A percentile compares a stretch with the other conserved stretches of the same genome.
Evolutionary conservation across 345 rosid genomes (phyloP).

Genomic region (Arabis hirsuta): DNA sequence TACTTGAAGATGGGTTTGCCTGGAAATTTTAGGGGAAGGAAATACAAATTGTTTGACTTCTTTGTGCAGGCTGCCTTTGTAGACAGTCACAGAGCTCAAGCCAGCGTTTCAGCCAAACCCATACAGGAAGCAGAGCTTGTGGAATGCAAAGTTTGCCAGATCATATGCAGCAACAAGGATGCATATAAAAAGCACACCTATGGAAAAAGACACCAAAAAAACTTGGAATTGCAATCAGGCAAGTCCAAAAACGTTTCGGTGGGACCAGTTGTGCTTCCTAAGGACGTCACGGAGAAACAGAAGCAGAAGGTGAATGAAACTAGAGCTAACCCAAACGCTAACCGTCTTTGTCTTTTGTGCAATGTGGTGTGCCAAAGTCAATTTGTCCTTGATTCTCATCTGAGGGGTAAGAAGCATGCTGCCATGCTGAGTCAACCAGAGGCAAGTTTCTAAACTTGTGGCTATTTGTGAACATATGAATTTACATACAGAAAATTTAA

Average conservation of each 20-base stretch:
- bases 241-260: constrained; percentile 29
- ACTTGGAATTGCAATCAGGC: constrained; percentile 33
- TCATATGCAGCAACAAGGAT: constrained; percentile 38
- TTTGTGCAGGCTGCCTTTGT: constrained; percentile 43
- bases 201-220: constrained; percentile 41
- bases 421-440: constrained; percentile 13
- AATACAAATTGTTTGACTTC: background rate
- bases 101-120: constrained; percentile 35
- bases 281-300: constrained; percentile 32
- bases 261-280: constrained; percentile 15
- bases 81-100: constrained; percentile 37
- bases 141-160: constrained; percentile 51
- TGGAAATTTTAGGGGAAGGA: background rate
- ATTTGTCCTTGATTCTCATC: constrained; percentile 5
- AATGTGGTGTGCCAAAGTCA: constrained; percentile 25
- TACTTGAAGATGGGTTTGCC: background rate
- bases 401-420: constrained; percentile 25
- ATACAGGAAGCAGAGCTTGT: constrained; percentile 48
- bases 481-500: constrained; percentile 44
- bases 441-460: constrained; percentile 39
- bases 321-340: constrained; percentile 7
- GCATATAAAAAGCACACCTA: constrained; percentile 2
- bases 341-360: constrained; percentile 19
- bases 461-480: constrained; percentile 46
- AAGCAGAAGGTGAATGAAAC: constrained; percentile 12